Conservation (phyloP, 495 filamentous ascomycete species). For the Aspergillus heteromorphus region DNA sequence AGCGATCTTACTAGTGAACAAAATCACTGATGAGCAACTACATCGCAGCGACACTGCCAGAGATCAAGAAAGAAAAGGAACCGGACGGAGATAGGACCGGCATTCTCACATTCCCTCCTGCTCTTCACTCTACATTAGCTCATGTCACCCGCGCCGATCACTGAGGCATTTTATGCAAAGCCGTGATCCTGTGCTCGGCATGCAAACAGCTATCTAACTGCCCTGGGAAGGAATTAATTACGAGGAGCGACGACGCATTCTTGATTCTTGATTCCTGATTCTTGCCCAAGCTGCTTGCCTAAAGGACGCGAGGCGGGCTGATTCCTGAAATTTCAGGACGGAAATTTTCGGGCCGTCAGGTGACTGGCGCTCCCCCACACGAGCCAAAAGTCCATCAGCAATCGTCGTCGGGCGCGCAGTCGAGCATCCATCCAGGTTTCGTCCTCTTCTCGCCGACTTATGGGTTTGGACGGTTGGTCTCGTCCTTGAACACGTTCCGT, state of each 20-base stretch:
- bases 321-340: conserved; percentile 2
- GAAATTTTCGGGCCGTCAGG: conserved; percentile 28
- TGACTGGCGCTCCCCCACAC: conserved; percentile 32
- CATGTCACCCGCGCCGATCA: neutral
- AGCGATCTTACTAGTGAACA: too few relatives aligned
- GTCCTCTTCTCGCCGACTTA: conserved; percentile 2
- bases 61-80: neutral
- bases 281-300: too few relatives aligned
- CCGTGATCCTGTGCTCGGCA: neutral
- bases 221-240: too few relatives aligned
- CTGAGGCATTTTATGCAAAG: neutral
- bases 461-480: conserved; percentile 1
- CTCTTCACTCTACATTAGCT: neutral
- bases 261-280: too few relatives aligned
- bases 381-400: conserved; percentile 1
- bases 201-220: neutral
- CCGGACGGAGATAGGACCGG: neutral
- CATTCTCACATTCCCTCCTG: neutral
- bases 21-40: too few relatives aligned
- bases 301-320: conserved; percentile 10
- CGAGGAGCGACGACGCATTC: too few relatives aligned
- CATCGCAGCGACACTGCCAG: too few relatives aligned
- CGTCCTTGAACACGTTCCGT: neutral
- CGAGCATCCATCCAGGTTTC: conserved; percentile 2
- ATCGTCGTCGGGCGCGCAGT: neutral